Evolutionary conservation across 345 rosid genomes (phyloP).

Genomic region (Mangifera indica): DNA sequence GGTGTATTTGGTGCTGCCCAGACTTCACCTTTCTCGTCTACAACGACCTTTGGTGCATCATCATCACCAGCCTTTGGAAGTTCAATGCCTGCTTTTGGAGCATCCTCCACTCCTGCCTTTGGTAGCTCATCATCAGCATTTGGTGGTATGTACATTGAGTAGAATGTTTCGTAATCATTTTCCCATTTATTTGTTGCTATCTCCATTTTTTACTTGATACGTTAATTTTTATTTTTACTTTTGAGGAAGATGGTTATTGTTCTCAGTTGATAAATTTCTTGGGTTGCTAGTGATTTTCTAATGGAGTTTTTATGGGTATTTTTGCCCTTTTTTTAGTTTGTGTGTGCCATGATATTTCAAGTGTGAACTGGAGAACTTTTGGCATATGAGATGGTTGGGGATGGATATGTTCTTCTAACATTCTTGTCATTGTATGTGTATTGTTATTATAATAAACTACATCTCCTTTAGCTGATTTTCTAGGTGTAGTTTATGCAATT

Average conservation of each 20-base stretch:
- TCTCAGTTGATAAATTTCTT: not conserved
- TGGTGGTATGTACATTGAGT: conserved; percentile 44
- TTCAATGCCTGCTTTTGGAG: conserved; percentile 61
- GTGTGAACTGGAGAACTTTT: not conserved
- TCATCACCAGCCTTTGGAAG: conserved; percentile 74
- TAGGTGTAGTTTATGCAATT: not conserved
- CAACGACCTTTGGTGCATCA: conserved; percentile 68
- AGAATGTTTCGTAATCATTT: not conserved
- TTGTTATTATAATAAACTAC: not conserved
- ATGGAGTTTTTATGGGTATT: not conserved
- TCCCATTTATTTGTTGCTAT: not conserved
- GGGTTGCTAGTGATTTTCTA: not conserved
- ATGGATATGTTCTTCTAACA: not conserved
- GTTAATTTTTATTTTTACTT: not conserved
- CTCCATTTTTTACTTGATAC: not conserved
- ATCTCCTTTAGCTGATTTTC: not conserved
- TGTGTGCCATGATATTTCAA: not conserved
- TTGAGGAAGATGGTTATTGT: conserved; percentile 4
- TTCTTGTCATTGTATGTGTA: not conserved
- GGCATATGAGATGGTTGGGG: not conserved
- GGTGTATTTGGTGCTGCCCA: conserved; percentile 79
- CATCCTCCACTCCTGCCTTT: conserved; percentile 67
- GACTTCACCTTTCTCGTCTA: conserved; percentile 64
- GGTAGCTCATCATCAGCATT: conserved; percentile 66
- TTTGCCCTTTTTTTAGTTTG: not conserved